Evolutionary conservation across 352 stramenopile genomes (phyloP).

Genomic region (Globisporangium splendens): DNA sequence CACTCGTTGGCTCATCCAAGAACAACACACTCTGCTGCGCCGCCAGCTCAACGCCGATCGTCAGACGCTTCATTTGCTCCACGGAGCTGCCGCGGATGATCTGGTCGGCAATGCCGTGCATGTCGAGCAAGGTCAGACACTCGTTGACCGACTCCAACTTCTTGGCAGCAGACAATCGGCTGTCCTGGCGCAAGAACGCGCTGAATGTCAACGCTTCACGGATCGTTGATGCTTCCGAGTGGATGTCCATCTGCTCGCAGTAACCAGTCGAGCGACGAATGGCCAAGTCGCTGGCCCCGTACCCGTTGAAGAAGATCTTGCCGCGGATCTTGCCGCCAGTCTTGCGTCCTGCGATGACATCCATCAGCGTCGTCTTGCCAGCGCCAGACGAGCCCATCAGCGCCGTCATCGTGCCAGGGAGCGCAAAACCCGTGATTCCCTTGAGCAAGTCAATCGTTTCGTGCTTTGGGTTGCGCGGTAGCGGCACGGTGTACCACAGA

Average conservation of each 20-base stretch:
- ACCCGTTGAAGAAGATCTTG: constrained; percentile 62
- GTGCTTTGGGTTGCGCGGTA: constrained; percentile 19
- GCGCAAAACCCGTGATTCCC: constrained; percentile 47
- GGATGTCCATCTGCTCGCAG: constrained; percentile 71
- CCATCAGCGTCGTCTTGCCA: constrained; percentile 94
- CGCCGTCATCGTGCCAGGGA: constrained; percentile 58
- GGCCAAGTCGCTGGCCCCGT: constrained; percentile 39
- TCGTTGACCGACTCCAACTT: constrained; percentile 43
- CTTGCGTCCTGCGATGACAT: constrained; percentile 95
- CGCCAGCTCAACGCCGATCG: constrained; percentile 91
- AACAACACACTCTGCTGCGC: constrained; percentile 48
- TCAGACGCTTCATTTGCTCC: constrained; percentile 65
- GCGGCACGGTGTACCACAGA: constrained; percentile 53
- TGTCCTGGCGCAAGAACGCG: no score
- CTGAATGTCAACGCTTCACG: no score
- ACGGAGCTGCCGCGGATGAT: constrained; percentile 59
- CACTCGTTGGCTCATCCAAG: no score
- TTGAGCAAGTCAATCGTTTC: constrained; percentile 47
- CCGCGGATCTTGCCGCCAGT: constrained; percentile 67
- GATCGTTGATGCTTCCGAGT: constrained; percentile 41
- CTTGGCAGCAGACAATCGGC: no score
- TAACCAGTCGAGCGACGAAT: constrained; percentile 50
- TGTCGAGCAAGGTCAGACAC: constrained; percentile 44
- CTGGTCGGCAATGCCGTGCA: constrained; percentile 55
- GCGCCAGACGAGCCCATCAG: constrained; percentile 74